Evolutionary conservation across 768 basidiomycete species (phyloP).

Genomic region (Boletellus emodensis): DNA sequence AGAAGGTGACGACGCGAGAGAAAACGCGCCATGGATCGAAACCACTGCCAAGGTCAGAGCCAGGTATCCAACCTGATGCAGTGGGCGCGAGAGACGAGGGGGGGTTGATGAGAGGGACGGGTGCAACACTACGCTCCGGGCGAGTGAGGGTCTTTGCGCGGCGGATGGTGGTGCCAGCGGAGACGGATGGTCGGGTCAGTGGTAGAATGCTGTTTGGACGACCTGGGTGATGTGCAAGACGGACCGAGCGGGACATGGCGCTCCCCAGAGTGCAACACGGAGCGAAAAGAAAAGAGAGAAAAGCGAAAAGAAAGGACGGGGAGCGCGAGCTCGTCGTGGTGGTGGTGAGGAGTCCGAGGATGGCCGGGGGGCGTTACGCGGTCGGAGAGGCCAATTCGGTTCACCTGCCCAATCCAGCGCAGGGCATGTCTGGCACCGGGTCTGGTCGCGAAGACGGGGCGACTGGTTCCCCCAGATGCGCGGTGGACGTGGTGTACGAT

Average conservation of each 20-base stretch:
- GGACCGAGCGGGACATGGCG: slow-evolving; percentile 24
- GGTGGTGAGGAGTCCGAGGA: no score
- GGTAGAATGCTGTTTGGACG: slow-evolving; percentile 32
- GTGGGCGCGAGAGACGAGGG: slow-evolving; percentile 42
- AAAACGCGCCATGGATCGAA: slow-evolving; percentile 77
- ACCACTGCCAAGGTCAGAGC: slow-evolving; percentile 25
- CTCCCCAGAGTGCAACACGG: no score
- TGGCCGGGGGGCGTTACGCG: no score
- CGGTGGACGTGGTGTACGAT: slow-evolving; percentile 9
- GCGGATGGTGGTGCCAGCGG: slow-evolving; percentile 59
- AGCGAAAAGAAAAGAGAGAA: no score
- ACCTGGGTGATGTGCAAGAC: slow-evolving; percentile 8
- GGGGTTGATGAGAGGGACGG: slow-evolving; percentile 91
- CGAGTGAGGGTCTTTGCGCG: slow-evolving; percentile 95
- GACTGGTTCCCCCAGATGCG: no score
- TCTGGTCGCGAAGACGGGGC: no score
- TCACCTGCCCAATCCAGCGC: neutral
- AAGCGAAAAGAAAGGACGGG: neutral
- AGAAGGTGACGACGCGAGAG: slow-evolving; percentile 78
- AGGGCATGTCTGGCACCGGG: slow-evolving; percentile 10
- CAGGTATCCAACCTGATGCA: slow-evolving; percentile 35
- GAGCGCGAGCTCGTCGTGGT: no score
- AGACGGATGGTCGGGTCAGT: slow-evolving; percentile 40
- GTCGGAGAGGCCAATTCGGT: neutral
- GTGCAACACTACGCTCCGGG: slow-evolving; percentile 92